Evolutionary conservation across 768 basidiomycete genomes (phyloP).

Genomic region (Grammothele lineata): DNA sequence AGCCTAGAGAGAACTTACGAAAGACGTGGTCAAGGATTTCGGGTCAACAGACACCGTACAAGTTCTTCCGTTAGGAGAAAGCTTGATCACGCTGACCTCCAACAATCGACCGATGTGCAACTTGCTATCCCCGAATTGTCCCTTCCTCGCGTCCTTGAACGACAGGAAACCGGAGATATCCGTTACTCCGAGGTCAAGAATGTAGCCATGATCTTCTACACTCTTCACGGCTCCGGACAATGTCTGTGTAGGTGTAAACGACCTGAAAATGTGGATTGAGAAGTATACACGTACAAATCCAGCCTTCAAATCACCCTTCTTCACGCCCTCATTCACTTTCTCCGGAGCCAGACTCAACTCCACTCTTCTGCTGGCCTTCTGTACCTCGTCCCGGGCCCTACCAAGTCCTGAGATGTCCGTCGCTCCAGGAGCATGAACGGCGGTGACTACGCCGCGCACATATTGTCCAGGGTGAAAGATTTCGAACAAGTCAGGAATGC

Average conservation of each 20-base stretch:
- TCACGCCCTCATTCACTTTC: constrained; percentile 77
- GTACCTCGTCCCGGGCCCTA: constrained; percentile 63
- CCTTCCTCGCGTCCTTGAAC: constrained; percentile 62
- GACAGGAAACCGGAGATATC: constrained; percentile 82
- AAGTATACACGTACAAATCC: constrained; percentile 52
- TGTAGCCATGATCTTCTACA: constrained; percentile 93
- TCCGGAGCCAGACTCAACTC: constrained; percentile 84
- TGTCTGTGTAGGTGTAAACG: constrained; percentile 50
- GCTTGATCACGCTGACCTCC: constrained; percentile 58
- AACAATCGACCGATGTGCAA: constrained; percentile 66
- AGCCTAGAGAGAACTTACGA: constrained; percentile 48
- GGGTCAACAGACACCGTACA: constrained; percentile 64
- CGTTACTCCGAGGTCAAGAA: constrained; percentile 77
- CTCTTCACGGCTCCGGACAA: constrained; percentile 75
- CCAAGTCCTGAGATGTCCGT: constrained; percentile 52
- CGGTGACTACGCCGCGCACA: constrained; percentile 71
- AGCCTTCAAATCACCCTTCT: constrained; percentile 67
- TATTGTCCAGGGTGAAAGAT: constrained; percentile 87
- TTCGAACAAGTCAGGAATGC: constrained; percentile 64
- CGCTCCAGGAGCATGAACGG: constrained; percentile 63
- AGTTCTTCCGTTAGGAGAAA: constrained; percentile 75
- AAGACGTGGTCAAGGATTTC: constrained; percentile 43
- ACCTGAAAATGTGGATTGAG: no score
- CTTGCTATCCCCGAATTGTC: constrained; percentile 25
- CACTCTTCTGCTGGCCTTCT: constrained; percentile 68